Evolutionary conservation across 208 protist species (phyloP).

Genomic region (Eutreptiella sp.): DNA sequence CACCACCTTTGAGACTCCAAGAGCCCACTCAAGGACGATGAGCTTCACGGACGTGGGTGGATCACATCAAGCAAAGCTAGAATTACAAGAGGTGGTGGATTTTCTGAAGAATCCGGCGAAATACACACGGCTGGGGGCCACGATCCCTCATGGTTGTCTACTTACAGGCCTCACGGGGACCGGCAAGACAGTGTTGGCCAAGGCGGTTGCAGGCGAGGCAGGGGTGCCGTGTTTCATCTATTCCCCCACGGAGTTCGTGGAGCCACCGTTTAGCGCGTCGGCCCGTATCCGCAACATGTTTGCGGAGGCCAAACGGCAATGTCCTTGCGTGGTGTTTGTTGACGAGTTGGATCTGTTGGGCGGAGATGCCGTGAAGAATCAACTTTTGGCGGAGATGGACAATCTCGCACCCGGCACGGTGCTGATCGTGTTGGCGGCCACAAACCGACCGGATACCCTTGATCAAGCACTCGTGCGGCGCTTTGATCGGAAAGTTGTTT

Average conservation of each 20-base stretch:
- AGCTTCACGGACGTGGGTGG: constrained; percentile 97
- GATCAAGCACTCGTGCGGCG: constrained; percentile 85
- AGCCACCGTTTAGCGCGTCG: constrained; percentile 80
- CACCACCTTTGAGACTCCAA: too few species aligned
- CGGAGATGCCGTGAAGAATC: too few species aligned
- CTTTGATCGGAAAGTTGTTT: constrained; percentile 84
- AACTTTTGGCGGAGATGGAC: constrained; percentile 92
- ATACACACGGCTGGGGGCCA: constrained; percentile 89
- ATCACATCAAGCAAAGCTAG: constrained; percentile 92
- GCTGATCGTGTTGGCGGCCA: constrained; percentile 94
- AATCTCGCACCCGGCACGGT: constrained; percentile 78
- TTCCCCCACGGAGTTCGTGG: constrained; percentile 64
- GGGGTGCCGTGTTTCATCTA: too few species aligned
- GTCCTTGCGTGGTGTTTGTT: constrained; percentile 80
- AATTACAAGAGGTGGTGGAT: constrained; percentile 96
- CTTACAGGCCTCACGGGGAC: constrained; percentile 94
- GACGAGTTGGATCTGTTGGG: constrained; percentile 61
- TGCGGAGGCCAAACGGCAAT: constrained; percentile 54
- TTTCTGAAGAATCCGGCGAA: constrained; percentile 93
- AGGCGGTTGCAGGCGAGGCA: constrained; percentile 91
- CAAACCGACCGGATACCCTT: constrained; percentile 91
- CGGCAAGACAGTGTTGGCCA: constrained; percentile 94
- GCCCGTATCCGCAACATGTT: constrained; percentile 56
- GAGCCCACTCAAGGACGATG: too few species aligned
- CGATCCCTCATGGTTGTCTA: constrained; percentile 90